phyloP scores from a whole-genome alignment of 1,139 yeast species.

The Yamadazyma atlantica region DNA sequence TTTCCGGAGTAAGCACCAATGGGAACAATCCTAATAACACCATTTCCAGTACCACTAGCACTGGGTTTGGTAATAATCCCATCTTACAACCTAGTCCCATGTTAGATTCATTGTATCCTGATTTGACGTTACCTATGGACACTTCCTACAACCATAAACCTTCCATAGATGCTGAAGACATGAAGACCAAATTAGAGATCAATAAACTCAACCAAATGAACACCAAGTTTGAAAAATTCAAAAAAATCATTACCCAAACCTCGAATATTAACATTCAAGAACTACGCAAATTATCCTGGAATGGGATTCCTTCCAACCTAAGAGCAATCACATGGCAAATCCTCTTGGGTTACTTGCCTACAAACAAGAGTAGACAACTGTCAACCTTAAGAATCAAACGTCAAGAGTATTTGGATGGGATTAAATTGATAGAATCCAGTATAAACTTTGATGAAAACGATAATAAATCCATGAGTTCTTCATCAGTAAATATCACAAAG shows the following conservation, averaged over 20 bases:
- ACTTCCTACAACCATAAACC: slow-evolving; percentile 16
- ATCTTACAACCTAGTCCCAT: slow-evolving; percentile 29
- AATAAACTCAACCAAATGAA: slow-evolving; percentile 59
- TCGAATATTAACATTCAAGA: slow-evolving; percentile 60
- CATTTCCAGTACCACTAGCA: neutral
- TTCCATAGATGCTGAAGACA: slow-evolving; percentile 20
- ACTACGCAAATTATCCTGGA: slow-evolving; percentile 83
- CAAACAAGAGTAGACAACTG: slow-evolving; percentile 74
- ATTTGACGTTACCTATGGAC: slow-evolving; percentile 26
- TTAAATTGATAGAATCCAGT: slow-evolving; percentile 23
- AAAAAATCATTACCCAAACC: slow-evolving; percentile 57
- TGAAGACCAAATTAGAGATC: slow-evolving; percentile 24
- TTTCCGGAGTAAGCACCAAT: neutral
- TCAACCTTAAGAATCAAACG: slow-evolving; percentile 75
- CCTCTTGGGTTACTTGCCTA: slow-evolving; percentile 84
- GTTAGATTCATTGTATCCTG: slow-evolving; percentile 42
- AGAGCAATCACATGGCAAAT: slow-evolving; percentile 90
- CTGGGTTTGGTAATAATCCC: slow-evolving; percentile 15
- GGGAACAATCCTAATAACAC: neutral
- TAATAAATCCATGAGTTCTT: slow-evolving; percentile 14
- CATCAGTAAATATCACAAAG: slow-evolving; percentile 23
- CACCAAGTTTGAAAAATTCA: slow-evolving; percentile 66
- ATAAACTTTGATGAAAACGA: slow-evolving; percentile 52
- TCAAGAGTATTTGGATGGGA: slow-evolving; percentile 79
- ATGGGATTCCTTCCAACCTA: slow-evolving; percentile 83